Evolutionary conservation across 1,139 yeast species (phyloP).

Genomic region (Blastobotrys capitulatus): DNA sequence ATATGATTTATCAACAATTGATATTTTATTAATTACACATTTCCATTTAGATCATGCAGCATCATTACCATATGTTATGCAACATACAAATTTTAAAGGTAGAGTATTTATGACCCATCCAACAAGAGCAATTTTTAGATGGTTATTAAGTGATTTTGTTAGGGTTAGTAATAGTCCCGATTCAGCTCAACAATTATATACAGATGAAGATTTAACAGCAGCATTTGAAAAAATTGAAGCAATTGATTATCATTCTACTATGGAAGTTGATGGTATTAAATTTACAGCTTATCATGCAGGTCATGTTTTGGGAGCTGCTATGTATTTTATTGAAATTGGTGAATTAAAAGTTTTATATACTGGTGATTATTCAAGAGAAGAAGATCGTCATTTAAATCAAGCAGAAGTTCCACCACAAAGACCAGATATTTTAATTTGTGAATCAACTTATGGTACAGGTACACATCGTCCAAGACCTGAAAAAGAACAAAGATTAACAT

Average conservation of each 20-base stretch:
- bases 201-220: constrained; percentile 83
- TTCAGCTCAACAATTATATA: constrained; percentile 49
- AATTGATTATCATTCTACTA: constrained; percentile 89
- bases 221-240: constrained; percentile 91
- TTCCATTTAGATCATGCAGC: constrained; percentile 98
- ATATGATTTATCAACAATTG: constrained; percentile 82
- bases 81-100: constrained; percentile 89
- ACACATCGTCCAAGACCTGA: constrained; percentile 88
- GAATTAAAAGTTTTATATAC: constrained; percentile 86
- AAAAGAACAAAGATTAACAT: constrained; percentile 75
- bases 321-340: constrained; percentile 93
- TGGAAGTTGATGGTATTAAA: constrained; percentile 88
- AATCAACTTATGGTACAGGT: constrained; percentile 96
- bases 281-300: constrained; percentile 99
- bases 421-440: constrained; percentile 89
- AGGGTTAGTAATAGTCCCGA: constrained; percentile 66
- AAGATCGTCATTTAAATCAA: constrained; percentile 88
- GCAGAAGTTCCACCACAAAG: constrained; percentile 90
- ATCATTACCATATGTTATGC: constrained; percentile 95
- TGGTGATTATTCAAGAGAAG: constrained; percentile 95
- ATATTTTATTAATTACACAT: constrained; percentile 81
- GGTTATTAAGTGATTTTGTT: constrained; percentile 92
- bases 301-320: constrained; percentile 97
- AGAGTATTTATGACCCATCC: constrained; percentile 99
- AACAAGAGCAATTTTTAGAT: constrained; percentile 92